These are phyloP conservation scores for Ustilago bromivora DNA, from an alignment of 1,284 basidiomycete genomes.

Conservation along the genomic window DNA sequence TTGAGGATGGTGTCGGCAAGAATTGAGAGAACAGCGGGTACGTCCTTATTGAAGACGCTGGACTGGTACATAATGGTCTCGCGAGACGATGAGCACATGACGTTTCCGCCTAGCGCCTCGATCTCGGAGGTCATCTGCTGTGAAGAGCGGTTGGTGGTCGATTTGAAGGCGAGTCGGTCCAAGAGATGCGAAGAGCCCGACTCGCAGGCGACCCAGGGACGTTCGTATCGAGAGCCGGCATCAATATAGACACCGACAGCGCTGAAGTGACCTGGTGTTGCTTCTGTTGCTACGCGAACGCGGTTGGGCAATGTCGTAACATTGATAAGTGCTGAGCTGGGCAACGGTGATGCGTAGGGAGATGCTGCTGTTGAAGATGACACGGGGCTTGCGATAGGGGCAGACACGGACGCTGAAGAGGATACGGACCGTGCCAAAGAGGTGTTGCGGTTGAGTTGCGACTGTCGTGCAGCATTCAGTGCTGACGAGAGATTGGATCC, in stretches of 20 bases:
- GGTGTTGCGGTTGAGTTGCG: slow-evolving; percentile 22
- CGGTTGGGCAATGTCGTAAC: slow-evolving; percentile 91
- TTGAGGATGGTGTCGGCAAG: slow-evolving; percentile 91
- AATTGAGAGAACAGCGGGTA: slow-evolving; percentile 84
- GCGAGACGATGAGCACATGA: slow-evolving; percentile 88
- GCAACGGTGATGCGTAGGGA: slow-evolving; percentile 38
- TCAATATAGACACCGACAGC: slow-evolving; percentile 93
- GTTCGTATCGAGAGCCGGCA: slow-evolving; percentile 93
- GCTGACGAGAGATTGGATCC: slow-evolving; percentile 1
- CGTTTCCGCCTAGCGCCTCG: slow-evolving; percentile 89
- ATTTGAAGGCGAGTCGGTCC: slow-evolving; percentile 95
- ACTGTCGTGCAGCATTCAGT: slow-evolving; percentile 8
- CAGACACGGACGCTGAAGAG: slow-evolving; percentile 11
- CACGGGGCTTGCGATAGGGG: slow-evolving; percentile 16
- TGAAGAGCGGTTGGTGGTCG: slow-evolving; percentile 72
- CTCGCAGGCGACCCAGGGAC: slow-evolving; percentile 73
- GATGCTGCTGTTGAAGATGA: slow-evolving; percentile 23
- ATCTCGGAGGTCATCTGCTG: slow-evolving; percentile 86
- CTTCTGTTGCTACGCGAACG: slow-evolving; percentile 90
- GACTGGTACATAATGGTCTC: slow-evolving; percentile 99
- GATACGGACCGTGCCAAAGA: slow-evolving; percentile 38
- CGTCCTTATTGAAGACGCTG: slow-evolving; percentile 87
- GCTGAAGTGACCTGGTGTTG: slow-evolving; percentile 92
- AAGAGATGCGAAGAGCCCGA: slow-evolving; percentile 90
- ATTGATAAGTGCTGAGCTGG: slow-evolving; percentile 51